Percentiles rank a stretch among this genome's conserved stretches.
These are phyloP conservation scores for Pichia sp. DNA, from an alignment of 1,139 yeast genomes.

Conservation along the genomic window DNA sequence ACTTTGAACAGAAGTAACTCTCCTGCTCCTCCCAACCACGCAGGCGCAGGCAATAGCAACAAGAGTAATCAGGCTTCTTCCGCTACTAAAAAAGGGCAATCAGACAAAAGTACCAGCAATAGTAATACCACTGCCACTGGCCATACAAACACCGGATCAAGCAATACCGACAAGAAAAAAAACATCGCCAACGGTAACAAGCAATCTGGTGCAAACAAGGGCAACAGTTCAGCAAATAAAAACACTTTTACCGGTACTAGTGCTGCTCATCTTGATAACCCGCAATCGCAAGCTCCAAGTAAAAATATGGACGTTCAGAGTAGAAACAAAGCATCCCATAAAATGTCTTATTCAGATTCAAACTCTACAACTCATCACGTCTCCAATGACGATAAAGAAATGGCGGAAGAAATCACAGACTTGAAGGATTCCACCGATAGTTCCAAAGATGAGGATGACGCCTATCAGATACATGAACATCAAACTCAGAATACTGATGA, in stretches of 20 bases:
- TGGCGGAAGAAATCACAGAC: conserved; percentile 26
- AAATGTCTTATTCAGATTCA: conserved; percentile 2
- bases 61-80: not conserved
- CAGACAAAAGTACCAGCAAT: not conserved
- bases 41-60: not conserved
- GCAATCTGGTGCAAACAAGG: not conserved
- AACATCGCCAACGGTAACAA: not conserved
- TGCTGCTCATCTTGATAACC: not conserved
- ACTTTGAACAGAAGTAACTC: not conserved
- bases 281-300: not conserved
- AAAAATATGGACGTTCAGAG: not conserved
- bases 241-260: not conserved
- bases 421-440: conserved; percentile 32
- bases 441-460: conserved; percentile 32
- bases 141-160: not conserved
- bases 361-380: not conserved
- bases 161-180: not conserved
- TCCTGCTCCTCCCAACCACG: not conserved
- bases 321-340: not conserved
- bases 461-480: conserved; percentile 21
- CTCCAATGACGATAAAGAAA: conserved; percentile 9
- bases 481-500: conserved; percentile 19
- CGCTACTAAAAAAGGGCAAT: not conserved
- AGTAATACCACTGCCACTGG: not conserved
- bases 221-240: not conserved